Evolutionary conservation across 1,284 basidiomycete genomes (phyloP).

Genomic region (Microbotryum saponariae): DNA sequence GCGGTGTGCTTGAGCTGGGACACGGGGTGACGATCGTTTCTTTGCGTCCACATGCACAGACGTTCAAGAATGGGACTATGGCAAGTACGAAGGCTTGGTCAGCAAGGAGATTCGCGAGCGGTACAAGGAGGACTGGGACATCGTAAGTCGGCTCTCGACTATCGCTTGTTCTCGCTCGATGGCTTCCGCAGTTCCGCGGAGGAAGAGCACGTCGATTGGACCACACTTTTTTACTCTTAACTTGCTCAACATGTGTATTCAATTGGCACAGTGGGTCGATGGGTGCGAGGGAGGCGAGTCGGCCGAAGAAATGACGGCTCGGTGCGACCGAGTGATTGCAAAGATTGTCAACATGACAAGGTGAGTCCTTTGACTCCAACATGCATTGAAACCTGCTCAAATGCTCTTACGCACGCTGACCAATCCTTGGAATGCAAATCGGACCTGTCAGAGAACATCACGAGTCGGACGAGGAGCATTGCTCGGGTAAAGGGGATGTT

Average conservation of each 20-base stretch:
- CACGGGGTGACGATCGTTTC: not conserved
- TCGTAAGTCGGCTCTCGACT: not conserved
- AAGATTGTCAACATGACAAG: slow-evolving; percentile 48
- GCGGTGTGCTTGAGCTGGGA: not conserved
- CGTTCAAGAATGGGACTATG: slow-evolving; percentile 75
- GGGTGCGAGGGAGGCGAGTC: slow-evolving; percentile 80
- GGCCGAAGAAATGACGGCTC: slow-evolving; percentile 63
- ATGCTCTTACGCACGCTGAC: not conserved
- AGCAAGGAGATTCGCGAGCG: slow-evolving; percentile 30
- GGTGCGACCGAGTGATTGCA: slow-evolving; percentile 65
- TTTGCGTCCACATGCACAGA: slow-evolving; percentile 37
- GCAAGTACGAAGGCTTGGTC: slow-evolving; percentile 73
- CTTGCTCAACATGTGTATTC: too few species aligned
- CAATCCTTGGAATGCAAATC: not conserved
- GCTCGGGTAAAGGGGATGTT: slow-evolving; percentile 27
- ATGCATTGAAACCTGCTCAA: too few species aligned
- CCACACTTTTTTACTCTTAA: too few species aligned
- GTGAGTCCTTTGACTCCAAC: not conserved
- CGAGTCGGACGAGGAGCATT: slow-evolving; percentile 13
- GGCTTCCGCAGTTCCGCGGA: too few species aligned
- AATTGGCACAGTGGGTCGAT: slow-evolving; percentile 37
- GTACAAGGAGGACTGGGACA: slow-evolving; percentile 11
- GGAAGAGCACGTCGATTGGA: too few species aligned
- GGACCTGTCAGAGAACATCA: slow-evolving; percentile 48
- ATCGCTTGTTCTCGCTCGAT: not conserved